These are phyloP conservation scores for Verticillium albo-atrum DNA, from an alignment of 2,329 filamentous ascomycete genomes.

Conservation along the genomic window DNA sequence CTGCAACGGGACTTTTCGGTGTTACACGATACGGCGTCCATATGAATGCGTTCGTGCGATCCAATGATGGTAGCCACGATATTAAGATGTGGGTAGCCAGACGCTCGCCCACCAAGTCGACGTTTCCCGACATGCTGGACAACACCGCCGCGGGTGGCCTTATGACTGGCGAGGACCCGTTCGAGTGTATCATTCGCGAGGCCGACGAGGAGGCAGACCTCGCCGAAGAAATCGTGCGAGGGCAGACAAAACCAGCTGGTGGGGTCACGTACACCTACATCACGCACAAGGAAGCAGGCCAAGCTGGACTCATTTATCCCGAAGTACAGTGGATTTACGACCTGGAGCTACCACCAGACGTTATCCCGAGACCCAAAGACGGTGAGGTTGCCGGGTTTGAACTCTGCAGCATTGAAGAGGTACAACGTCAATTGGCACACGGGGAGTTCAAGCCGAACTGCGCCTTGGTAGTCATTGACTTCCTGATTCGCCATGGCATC, in stretches of 20 bases:
- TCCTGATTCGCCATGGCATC: conserved; percentile 81
- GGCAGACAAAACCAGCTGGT: conserved; percentile 54
- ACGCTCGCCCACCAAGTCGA: conserved; percentile 72
- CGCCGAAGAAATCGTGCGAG: conserved; percentile 63
- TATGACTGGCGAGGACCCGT: conserved; percentile 72
- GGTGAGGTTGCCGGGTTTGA: conserved; percentile 85
- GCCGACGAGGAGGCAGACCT: conserved; percentile 85
- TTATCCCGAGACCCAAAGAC: conserved; percentile 74
- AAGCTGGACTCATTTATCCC: conserved; percentile 78
- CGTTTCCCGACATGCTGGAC: conserved; percentile 88
- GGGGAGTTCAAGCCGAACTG: conserved; percentile 94
- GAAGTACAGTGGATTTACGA: conserved; percentile 93
- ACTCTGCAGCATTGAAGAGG: conserved; percentile 71
- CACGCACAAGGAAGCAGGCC: conserved; percentile 73
- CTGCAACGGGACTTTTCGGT: conserved; percentile 69
- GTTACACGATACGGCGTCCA: conserved; percentile 76
- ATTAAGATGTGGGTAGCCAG: conserved; percentile 82
- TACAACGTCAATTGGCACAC: conserved; percentile 61
- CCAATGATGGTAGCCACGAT: conserved; percentile 37
- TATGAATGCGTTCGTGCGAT: conserved; percentile 66
- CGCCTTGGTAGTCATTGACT: conserved; percentile 77
- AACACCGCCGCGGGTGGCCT: conserved; percentile 88
- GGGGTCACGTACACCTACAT: conserved; percentile 83
- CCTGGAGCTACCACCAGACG: conserved; percentile 65
- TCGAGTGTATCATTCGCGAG: conserved; percentile 81